A percentile compares a stretch with the other conserved stretches of the same genome.
Evolutionary conservation across 2,329 filamentous ascomycete genomes (phyloP).

Genomic region (Ophiocordyceps sinensis): DNA sequence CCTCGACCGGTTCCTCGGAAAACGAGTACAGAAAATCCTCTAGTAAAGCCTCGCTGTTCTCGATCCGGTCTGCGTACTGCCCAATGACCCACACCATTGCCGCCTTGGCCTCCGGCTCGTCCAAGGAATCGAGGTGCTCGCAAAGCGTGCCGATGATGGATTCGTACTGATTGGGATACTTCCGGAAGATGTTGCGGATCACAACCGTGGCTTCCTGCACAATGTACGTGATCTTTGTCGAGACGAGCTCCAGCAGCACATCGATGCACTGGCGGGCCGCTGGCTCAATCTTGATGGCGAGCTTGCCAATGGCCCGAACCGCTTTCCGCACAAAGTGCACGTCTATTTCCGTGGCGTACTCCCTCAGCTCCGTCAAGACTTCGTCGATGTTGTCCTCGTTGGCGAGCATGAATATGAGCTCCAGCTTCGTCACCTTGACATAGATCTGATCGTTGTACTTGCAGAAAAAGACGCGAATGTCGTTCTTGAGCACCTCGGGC

Average conservation of each 20-base stretch:
- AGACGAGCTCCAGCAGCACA: slow-evolving; percentile 78
- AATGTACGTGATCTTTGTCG: slow-evolving; percentile 97
- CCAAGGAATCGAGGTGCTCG: slow-evolving; percentile 88
- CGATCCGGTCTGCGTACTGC: slow-evolving; percentile 92
- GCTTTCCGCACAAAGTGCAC: slow-evolving; percentile 98
- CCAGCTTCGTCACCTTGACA: slow-evolving; percentile 96
- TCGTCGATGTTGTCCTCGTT: slow-evolving; percentile 92
- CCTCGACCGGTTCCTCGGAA: slow-evolving; percentile 86
- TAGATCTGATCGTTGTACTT: slow-evolving; percentile 99
- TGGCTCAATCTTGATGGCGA: slow-evolving; percentile 97
- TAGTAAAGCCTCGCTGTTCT: slow-evolving; percentile 85
- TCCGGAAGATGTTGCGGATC: slow-evolving; percentile 97
- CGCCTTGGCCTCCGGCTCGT: slow-evolving; percentile 95
- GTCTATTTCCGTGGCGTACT: slow-evolving; percentile 97
- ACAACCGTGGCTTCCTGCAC: slow-evolving; percentile 98
- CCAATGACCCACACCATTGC: slow-evolving; percentile 99
- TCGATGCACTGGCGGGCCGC: slow-evolving; percentile 86
- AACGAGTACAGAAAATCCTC: slow-evolving; percentile 95
- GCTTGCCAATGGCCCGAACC: slow-evolving; percentile 90
- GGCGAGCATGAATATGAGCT: slow-evolving; percentile 97
- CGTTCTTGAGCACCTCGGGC: slow-evolving; percentile 86
- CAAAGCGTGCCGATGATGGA: slow-evolving; percentile 92
- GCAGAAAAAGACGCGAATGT: slow-evolving; percentile 98
- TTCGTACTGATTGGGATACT: slow-evolving; percentile 98
- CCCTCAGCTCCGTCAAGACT: slow-evolving; percentile 81